Evolutionary conservation across 768 basidiomycete genomes (phyloP).

Genomic region (Pisolithus sp.): DNA sequence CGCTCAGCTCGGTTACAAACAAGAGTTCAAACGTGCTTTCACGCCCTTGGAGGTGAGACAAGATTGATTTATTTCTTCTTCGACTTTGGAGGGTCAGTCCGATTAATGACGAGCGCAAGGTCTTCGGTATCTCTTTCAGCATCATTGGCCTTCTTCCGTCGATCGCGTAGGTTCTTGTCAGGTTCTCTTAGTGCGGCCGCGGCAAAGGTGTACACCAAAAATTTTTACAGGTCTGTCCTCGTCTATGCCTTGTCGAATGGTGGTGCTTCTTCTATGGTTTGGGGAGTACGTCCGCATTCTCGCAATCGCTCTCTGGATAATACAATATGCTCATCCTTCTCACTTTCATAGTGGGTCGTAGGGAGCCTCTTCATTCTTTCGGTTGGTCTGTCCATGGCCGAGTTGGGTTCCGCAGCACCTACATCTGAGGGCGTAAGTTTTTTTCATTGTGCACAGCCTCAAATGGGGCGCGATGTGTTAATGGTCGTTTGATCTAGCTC

Average conservation of each 20-base stretch:
- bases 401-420: constrained; percentile 36
- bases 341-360: constrained; percentile 29
- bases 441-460: not conserved
- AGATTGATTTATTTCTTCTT: no score
- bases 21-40: constrained; percentile 33
- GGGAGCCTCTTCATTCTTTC: constrained; percentile 33
- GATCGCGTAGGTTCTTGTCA: constrained; percentile 40
- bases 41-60: constrained; percentile 26
- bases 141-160: constrained; percentile 66
- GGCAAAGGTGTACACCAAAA: not conserved
- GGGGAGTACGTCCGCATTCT: constrained; percentile 30
- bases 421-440: constrained; percentile 34
- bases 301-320: not conserved
- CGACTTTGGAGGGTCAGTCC: no score
- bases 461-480: not conserved
- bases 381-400: constrained; percentile 37
- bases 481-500: constrained; percentile 27
- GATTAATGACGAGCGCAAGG: constrained; percentile 28
- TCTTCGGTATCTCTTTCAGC: constrained; percentile 66
- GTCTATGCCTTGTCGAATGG: constrained; percentile 46
- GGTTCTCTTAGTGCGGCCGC: not conserved
- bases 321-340: not conserved
- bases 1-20: constrained; percentile 21
- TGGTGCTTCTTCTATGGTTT: constrained; percentile 41
- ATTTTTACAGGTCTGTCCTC: constrained; percentile 34